Base-by-base conservation (phyloP, 441 rosid genomes). In the Gossypium gossypioides region DNA sequence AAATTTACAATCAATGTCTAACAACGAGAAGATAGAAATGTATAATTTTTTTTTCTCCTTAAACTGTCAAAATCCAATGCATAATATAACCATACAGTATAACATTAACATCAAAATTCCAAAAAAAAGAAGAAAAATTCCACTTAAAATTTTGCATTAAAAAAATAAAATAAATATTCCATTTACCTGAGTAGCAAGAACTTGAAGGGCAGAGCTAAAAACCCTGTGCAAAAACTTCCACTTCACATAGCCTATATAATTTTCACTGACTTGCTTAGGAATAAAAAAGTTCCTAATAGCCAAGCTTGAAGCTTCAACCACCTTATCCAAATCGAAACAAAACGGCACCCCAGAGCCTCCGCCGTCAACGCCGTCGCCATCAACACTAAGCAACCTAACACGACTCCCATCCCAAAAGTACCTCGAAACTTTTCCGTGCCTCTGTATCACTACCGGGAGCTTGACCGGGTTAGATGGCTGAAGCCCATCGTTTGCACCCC, bases 221-320 rank as follows among this genome's bases (percentile, higher is more conserved):
- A 93, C 91, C 59, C 98, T 84, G 81, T 93, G 98, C 83, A 91
- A 81, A 55, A 93, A 77, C 85, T 93, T 93, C 98, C 98, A 93
- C 79, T 93, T 89, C 13, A 93, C 97, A 75, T 89, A 93, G 13
- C 78, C 82, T 77, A 89, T 57, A 63, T 93, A 93, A 69, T 82
- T 82, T 12, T 83, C 82, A n/a, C 76, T 78, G 4, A 93, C 91
- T 81, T 77, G 88, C 75, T 89, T 93, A 21, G 98, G 97, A 68
- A 93, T 81, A 73, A 93, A 89, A 64, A 93, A 89, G 73, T 89
- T 77, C 84, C 85, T 84, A 7, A 86, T 76, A 37, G 75, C 84
- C 54, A 79, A 82, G 74, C 85, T 68, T 7, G 80, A 84, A 66
- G 78, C 68, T 50, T 79, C 79, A 16, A 80, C 71, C 32, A 87